Base-by-base conservation (phyloP, 805 yeast species). In the Yarrowia sp. region DNA sequence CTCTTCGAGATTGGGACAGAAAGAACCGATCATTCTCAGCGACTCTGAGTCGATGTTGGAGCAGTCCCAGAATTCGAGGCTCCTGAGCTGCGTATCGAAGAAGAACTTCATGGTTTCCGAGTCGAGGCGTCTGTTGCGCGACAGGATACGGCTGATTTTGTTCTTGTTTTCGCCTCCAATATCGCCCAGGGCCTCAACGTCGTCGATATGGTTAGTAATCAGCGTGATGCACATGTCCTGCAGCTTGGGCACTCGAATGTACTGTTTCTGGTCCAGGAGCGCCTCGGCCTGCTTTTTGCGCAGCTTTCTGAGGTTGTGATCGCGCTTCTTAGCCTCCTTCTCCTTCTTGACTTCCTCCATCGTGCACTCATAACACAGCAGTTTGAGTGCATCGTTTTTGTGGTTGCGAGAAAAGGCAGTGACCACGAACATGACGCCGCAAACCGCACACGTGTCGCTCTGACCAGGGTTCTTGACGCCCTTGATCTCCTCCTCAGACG, bases 31-130 rank as follows among this genome's bases (percentile, higher is more conserved):
- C 65, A 84, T 79, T 67, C 82, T 81, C 64, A 86, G 80, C 0
- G 94, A 81, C 64, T 82, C 86, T 39, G 80, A 79, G 22, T 84
- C 82, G 16, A 94, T 78, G 53, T 84, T 84, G 0, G 97, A 90
- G 72, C 99, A 94, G 74, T 94, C 99, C 91, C 96, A 90, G 65
- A 94, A 84, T 65, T 88, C 88, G 27, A 94, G 74, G 3, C 74
- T 71, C 62, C 74, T 80, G 53, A 84, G 71, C 14, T 80, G 78
- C 0, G 90, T 80, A 49, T 84, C 83, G 59, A 94, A 74, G 69
- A 94, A 93, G 51, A 94, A 76, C 47, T 84, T 76, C 70, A 92
- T 72, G 0, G 97, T 91, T 16, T 80, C 76, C 65, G 87, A 84
- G 68, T 86, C 83, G 51, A 94, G 76, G 0, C 94, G 87, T 59